Percentiles rank a stretch among this genome's conserved stretches.
These are phyloP conservation scores for Thermothielavioides terrestris DNA, from an alignment of 495 filamentous ascomycete genomes.

Conservation along the genomic window DNA sequence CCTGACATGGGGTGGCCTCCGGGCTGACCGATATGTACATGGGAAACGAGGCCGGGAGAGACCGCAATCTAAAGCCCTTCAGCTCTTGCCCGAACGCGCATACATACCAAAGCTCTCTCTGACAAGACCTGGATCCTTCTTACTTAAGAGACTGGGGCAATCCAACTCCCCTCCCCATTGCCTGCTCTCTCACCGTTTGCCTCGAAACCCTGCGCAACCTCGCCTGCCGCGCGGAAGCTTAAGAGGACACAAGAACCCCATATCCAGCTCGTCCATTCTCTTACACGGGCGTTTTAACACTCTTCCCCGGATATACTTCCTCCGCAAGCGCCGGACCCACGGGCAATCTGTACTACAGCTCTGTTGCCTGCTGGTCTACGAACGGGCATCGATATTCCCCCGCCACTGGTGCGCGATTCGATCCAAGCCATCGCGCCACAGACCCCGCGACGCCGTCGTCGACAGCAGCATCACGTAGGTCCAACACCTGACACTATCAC, in stretches of 20 bases:
- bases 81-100: slow-evolving; percentile 13
- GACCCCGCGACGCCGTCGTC: slow-evolving; percentile 18
- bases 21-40: slow-evolving; percentile 6
- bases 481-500: slow-evolving; percentile 18
- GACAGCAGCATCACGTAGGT: slow-evolving; percentile 15
- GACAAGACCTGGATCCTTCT: slow-evolving; percentile 14
- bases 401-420: slow-evolving; percentile 19
- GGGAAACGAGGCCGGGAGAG: slow-evolving; percentile 8
- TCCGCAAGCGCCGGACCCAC: slow-evolving; percentile 2
- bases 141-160: slow-evolving; percentile 22
- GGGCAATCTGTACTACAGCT: slow-evolving; percentile 18
- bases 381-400: slow-evolving; percentile 9
- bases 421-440: slow-evolving; percentile 18
- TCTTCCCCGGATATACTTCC: neutral
- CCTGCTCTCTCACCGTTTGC: slow-evolving; percentile 25
- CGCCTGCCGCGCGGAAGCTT: slow-evolving; percentile 11
- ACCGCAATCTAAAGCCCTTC: slow-evolving; percentile 21
- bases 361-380: slow-evolving; percentile 10
- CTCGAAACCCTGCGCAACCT: slow-evolving; percentile 30
- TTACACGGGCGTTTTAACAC: slow-evolving; percentile 1
- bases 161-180: slow-evolving; percentile 23
- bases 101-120: slow-evolving; percentile 16
- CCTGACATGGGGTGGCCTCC: slow-evolving; percentile 17
- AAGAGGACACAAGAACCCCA: slow-evolving; percentile 23
- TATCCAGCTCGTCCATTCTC: slow-evolving; percentile 8